A percentile compares a stretch with the other conserved stretches of the same genome.
These are phyloP conservation scores for Tanacetum coccineum DNA, from an alignment of 129 eudicot species.

Conservation along the genomic window DNA sequence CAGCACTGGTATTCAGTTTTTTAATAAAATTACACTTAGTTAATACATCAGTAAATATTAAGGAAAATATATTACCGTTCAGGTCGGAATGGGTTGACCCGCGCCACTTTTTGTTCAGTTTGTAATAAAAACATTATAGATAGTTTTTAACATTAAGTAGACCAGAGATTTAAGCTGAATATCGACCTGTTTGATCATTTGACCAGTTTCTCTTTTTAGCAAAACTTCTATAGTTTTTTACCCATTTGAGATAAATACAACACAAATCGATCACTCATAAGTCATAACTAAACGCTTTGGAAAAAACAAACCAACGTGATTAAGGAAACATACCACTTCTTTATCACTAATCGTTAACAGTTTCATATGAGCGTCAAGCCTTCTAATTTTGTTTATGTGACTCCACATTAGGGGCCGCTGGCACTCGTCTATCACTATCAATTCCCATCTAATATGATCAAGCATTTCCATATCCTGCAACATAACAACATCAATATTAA, in stretches of 20 bases:
- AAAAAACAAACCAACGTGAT: too few relatives aligned
- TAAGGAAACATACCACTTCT: constrained; percentile 21
- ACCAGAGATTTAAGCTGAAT: background rate
- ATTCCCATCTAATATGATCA: constrained; percentile 40
- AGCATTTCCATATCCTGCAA: constrained; percentile 36
- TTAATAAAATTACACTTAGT: too few relatives aligned
- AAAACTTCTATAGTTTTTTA: background rate
- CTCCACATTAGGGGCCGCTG: constrained; percentile 22
- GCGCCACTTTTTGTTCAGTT: too few relatives aligned
- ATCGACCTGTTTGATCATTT: constrained; percentile 2
- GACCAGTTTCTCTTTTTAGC: background rate
- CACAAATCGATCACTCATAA: background rate
- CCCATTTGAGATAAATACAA: background rate
- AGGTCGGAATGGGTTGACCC: background rate
- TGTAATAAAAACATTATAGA: too few relatives aligned
- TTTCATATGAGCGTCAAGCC: constrained; percentile 38
- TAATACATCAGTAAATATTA: too few relatives aligned
- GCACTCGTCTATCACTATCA: constrained; percentile 36
- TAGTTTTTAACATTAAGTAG: background rate
- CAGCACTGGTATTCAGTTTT: too few relatives aligned
- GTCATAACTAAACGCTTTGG: background rate
- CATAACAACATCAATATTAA: background rate
- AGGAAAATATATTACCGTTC: too few relatives aligned
- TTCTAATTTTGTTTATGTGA: constrained; percentile 15
- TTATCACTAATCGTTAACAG: constrained; percentile 29